Base-by-base conservation (phyloP, 768 basidiomycete species). In the Austroboletus eburneus region DNA sequence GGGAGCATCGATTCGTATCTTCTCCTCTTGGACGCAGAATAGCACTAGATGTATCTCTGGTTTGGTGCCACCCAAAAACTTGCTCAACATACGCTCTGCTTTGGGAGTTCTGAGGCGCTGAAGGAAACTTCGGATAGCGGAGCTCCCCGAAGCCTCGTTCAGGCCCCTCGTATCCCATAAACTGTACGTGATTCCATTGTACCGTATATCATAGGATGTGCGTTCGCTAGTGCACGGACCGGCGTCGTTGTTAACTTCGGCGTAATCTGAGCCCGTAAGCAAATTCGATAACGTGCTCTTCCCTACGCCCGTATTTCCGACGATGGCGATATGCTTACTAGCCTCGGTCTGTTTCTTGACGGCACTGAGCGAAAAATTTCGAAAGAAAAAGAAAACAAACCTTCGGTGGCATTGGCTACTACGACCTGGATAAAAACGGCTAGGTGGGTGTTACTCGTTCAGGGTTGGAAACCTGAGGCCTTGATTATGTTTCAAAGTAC, bases 21-120 rank as follows among this genome's bases (percentile, higher is more conserved):
- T 51, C 39, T 39, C 25, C 4, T 35, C 46, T 12, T 42, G 35
- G 27, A 57, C 43, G 25, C 56, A 57, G 20, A 54, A 48, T 12
- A 54, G 22, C 21, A 51, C 18, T 37, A 54, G 36, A 42, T 20
- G 25, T 9, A 58, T 45, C 27, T 33, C 30, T 9, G 46, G 57
- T 8, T 49, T 17, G 5, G 44, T 49, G 1, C 53, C 33, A 9
- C 47, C 43, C 39, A 58, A n/a, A 38, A 58, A 49, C 2, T 32
- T 30, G 44, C 17, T 39, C 16, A 58, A 42, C n/a, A 47, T 20
- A 5, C 9, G 30, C 16, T 58, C 53, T 22, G 53, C 57, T 5
- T 51, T 44, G 17, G 49, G 30, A 10, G 10, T 4, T 42, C 37
- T 36, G 46, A 53, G 29, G 32, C 53, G 5, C 13, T 8, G 23